phyloP scores from a whole-genome alignment of 23 red algal species.

The Gracilaria gracilis region DNA sequence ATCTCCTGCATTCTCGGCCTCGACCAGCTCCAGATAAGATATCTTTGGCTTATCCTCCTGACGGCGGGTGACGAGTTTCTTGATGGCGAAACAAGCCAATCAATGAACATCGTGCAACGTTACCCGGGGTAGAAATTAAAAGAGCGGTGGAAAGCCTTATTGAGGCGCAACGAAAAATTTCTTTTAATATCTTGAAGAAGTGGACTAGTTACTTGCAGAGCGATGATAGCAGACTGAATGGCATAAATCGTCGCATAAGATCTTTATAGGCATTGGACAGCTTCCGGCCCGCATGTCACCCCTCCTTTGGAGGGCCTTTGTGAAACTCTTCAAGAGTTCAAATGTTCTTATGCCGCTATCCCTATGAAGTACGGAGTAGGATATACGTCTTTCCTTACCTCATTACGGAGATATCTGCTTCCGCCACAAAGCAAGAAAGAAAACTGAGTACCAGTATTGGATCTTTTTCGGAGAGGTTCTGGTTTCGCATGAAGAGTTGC shows the following conservation, averaged over 20 bases:
- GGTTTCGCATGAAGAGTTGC: background rate
- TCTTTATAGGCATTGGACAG: slow-evolving; percentile 31
- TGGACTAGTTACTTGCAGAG: too few relatives aligned
- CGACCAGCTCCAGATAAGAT: too few relatives aligned
- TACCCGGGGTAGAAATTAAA: too few relatives aligned
- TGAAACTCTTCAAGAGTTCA: background rate
- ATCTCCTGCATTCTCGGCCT: too few relatives aligned
- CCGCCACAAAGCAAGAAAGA: slow-evolving; percentile 1
- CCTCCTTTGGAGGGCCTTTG: background rate
- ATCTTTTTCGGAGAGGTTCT: slow-evolving; percentile 26
- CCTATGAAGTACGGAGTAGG: background rate
- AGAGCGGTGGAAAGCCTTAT: too few relatives aligned
- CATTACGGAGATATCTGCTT: slow-evolving; percentile 18
- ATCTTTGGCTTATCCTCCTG: too few relatives aligned
- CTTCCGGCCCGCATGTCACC: slow-evolving; percentile 36
- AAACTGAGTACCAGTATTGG: background rate
- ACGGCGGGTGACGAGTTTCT: too few relatives aligned
- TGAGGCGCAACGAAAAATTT: too few relatives aligned
- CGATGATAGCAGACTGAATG: background rate
- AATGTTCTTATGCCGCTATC: slow-evolving; percentile 34
- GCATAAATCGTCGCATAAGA: slow-evolving; percentile 3
- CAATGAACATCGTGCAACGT: too few relatives aligned
- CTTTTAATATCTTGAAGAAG: too few relatives aligned
- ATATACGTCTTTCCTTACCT: slow-evolving; percentile 18
- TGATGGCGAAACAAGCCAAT: too few relatives aligned